Conservation (phyloP, 2,329 filamentous ascomycete species). For the Ascochyta fabae region DNA sequence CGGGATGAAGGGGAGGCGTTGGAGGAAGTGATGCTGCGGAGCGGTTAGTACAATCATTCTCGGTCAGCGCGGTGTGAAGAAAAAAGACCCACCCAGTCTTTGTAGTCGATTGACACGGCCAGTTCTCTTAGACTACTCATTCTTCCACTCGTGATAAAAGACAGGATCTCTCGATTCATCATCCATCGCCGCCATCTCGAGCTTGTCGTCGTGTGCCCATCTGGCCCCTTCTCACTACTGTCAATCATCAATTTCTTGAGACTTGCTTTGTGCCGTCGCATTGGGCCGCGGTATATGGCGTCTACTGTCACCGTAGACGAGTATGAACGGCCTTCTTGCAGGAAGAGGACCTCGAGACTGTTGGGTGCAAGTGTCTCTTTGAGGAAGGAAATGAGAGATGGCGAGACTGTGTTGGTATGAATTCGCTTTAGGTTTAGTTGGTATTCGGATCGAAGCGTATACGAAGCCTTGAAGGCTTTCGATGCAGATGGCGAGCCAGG, state of each 20-base stretch:
- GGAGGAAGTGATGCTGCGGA: slow-evolving; percentile 75
- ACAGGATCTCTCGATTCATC: slow-evolving; percentile 70
- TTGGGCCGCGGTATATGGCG: slow-evolving; percentile 71
- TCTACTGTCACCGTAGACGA: slow-evolving; percentile 69
- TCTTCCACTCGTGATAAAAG: slow-evolving; percentile 76
- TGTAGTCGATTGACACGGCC: slow-evolving; percentile 74
- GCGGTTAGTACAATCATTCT: slow-evolving; percentile 13
- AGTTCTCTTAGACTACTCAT: slow-evolving; percentile 76
- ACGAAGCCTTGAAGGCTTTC: slow-evolving; percentile 48
- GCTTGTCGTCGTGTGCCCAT: slow-evolving; percentile 48
- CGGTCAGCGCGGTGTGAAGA: not conserved
- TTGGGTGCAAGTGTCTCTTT: slow-evolving; percentile 80
- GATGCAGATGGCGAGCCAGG: slow-evolving; percentile 46
- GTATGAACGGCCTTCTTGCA: slow-evolving; percentile 69
- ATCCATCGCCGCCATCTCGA: slow-evolving; percentile 72
- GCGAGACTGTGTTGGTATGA: slow-evolving; percentile 75
- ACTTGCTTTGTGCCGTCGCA: slow-evolving; percentile 74
- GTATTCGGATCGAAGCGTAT: slow-evolving; percentile 49
- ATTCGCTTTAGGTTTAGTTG: slow-evolving; percentile 72
- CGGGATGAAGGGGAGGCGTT: slow-evolving; percentile 72
- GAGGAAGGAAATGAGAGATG: slow-evolving; percentile 73
- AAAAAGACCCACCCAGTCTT: slow-evolving; percentile 71
- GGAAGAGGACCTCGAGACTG: slow-evolving; percentile 77
- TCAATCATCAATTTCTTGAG: slow-evolving; percentile 77
- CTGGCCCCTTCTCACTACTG: slow-evolving; percentile 64